A percentile compares a stretch with the other conserved stretches of the same genome.
These are phyloP conservation scores for Xylariaceae sp. DNA, from an alignment of 2,329 filamentous ascomycete species.

Conservation along the genomic window DNA sequence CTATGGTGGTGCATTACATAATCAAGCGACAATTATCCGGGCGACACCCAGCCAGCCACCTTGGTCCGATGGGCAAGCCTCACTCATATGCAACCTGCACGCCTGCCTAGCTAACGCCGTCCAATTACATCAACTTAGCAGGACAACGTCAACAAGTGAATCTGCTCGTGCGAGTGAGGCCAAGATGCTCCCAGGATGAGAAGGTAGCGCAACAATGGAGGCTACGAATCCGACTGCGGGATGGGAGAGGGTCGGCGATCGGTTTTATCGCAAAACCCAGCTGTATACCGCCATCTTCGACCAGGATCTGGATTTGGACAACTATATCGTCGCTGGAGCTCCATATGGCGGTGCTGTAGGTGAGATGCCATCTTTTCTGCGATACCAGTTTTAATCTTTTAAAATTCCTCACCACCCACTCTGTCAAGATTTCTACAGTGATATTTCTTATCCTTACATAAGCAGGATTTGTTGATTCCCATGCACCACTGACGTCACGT, in stretches of 20 bases:
- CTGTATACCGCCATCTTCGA: constrained; percentile 94
- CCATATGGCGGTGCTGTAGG: constrained; percentile 93
- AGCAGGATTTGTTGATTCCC: not conserved
- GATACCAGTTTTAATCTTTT: not conserved
- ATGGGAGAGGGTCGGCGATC: constrained; percentile 93
- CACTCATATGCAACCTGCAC: not conserved
- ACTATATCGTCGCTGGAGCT: constrained; percentile 89
- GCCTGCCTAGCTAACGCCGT: constrained; percentile 1
- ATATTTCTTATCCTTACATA: not conserved
- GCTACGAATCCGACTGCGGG: constrained; percentile 75
- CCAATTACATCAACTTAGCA: constrained; percentile 13
- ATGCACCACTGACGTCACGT: constrained; percentile 36
- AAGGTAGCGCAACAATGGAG: constrained; percentile 56
- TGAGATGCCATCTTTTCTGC: constrained; percentile 51
- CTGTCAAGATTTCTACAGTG: too few species aligned
- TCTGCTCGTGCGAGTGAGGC: constrained; percentile 2
- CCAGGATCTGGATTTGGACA: constrained; percentile 90
- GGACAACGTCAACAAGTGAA: constrained; percentile 13
- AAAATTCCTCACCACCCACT: not conserved
- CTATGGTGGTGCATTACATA: constrained; percentile 9
- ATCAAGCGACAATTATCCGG: not conserved
- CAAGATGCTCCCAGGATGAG: constrained; percentile 27
- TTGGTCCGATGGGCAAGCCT: constrained; percentile 3
- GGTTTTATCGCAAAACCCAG: constrained; percentile 93
- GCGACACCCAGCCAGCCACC: constrained; percentile 15